Evolutionary conservation across 257 asterid species (phyloP), one percentile per base, ranked within the genome.

Genomic region (Capsicum baccatum): DNA sequence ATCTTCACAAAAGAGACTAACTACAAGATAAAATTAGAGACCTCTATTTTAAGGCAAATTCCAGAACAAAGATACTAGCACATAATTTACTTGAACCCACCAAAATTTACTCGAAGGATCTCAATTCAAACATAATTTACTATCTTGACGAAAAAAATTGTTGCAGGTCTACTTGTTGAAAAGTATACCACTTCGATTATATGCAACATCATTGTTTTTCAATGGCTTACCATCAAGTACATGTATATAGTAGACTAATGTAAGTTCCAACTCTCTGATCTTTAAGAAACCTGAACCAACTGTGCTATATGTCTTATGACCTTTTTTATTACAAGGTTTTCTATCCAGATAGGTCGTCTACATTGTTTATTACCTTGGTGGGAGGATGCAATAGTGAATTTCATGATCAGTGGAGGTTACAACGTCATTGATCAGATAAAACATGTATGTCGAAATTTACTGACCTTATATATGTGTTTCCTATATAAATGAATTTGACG

Each of bases 221-320:
- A 90, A 89, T 76, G 83, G 90, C 35, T 82, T 93, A 84, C 67
- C 92, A 79, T 90, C 92, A 85, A 84, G 85, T 82, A 92, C 91
- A 47, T 88, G 92, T 90, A 81, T 88, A 60, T 97, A 96, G 67
- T 94, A 98, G 98, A 90, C 92, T 21, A 94, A 93, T 85, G 99
- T 94, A 74, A 91, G 97, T 86, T 16, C 54, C 47, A 19, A 55
- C 47, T 80, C 42, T 64, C 50, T 21, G 6, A 67, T 85, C 37
- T 47, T 26, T 70, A 14, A 17, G 54, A 11, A 21, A 19, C 9
- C 16, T 11, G 26, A 35, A 50, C 33, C 33, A 67, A 71, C 16
- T 50, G 59, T 26, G 15, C 55, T 79, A 39, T 56, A 35, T 26
- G 33, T 68, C 80, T n/a, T 59, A 69, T 12, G n/a, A 9, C 14